Conservation (phyloP, 441 rosid species). For the Mallotus japonicus region DNA sequence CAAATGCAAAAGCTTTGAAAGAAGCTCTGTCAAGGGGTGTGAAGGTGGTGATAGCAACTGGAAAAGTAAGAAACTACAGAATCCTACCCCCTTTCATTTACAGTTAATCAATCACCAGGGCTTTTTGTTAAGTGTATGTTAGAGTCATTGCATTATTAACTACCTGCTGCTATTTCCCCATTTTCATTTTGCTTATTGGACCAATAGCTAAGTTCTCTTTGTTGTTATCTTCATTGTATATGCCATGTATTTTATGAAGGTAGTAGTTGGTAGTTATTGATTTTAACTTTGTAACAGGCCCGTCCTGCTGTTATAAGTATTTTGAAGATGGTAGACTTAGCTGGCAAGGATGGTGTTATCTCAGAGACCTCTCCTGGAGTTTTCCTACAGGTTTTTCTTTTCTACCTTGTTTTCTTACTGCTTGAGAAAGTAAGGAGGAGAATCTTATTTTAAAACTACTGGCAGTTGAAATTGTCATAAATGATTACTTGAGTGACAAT, state of each 20-base stretch:
- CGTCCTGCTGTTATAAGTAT: conserved; percentile 66
- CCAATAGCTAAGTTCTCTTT: not conserved
- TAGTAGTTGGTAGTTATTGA: conserved; percentile 20
- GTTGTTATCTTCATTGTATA: not conserved
- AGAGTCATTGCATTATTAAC: not conserved
- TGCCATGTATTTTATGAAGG: not conserved
- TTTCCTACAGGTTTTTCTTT: conserved; percentile 70
- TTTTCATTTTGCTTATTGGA: conserved; percentile 2
- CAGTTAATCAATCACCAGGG: not conserved
- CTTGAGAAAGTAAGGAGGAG: not conserved
- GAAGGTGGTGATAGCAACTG: conserved; percentile 89
- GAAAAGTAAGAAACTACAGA: conserved; percentile 53
- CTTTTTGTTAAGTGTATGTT: not conserved
- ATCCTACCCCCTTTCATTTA: conserved; percentile 8
- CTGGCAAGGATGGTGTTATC: conserved; percentile 70
- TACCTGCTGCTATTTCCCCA: not conserved
- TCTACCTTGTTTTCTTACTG: conserved; percentile 9
- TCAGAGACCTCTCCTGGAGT: conserved; percentile 85
- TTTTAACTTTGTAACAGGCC: conserved; percentile 48
- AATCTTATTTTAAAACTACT: not conserved
- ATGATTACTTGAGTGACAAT: not conserved
- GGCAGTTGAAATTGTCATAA: not conserved
- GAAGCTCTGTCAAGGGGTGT: conserved; percentile 84
- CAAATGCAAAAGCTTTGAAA: conserved; percentile 73
- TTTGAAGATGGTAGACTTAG: conserved; percentile 64